These are phyloP conservation scores for Cytospora schulzeri DNA, from an alignment of 2,329 filamentous ascomycete genomes.

Conservation along the genomic window DNA sequence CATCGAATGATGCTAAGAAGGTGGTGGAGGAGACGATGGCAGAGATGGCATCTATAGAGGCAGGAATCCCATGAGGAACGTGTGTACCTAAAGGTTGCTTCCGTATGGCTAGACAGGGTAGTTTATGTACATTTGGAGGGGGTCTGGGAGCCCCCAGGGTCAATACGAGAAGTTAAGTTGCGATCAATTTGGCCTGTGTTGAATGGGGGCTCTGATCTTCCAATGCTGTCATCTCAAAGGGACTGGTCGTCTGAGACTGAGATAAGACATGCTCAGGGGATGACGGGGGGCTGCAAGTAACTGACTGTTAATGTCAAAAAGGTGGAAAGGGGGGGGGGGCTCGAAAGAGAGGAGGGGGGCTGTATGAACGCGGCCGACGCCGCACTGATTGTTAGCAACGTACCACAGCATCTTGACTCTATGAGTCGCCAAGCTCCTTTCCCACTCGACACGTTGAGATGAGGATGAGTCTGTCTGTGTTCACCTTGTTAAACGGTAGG, in stretches of 20 bases:
- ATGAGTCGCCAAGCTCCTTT: not conserved
- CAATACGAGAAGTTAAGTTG: too few relatives aligned
- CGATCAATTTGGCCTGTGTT: too few relatives aligned
- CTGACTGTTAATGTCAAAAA: not conserved
- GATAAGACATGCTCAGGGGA: not conserved
- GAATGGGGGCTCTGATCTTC: too few relatives aligned
- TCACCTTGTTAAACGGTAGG: not conserved
- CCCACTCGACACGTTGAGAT: not conserved
- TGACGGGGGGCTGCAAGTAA: not conserved
- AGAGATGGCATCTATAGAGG: conserved; percentile 49
- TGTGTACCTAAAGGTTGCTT: not conserved
- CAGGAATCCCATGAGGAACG: conserved; percentile 39
- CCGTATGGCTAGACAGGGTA: not conserved
- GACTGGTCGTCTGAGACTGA: not conserved
- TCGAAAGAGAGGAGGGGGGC: not conserved
- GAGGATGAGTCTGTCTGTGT: not conserved
- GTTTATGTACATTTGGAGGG: not conserved
- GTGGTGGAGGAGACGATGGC: conserved; percentile 44
- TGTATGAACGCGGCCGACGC: not conserved
- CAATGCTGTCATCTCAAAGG: too few relatives aligned
- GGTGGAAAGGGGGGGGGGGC: too few relatives aligned
- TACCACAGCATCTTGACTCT: not conserved
- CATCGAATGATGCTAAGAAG: conserved; percentile 47
- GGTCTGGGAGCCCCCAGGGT: too few relatives aligned
- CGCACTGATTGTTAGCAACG: not conserved